Conservation (phyloP, 768 basidiomycete species). For the Strobilomyces dryophilus region DNA sequence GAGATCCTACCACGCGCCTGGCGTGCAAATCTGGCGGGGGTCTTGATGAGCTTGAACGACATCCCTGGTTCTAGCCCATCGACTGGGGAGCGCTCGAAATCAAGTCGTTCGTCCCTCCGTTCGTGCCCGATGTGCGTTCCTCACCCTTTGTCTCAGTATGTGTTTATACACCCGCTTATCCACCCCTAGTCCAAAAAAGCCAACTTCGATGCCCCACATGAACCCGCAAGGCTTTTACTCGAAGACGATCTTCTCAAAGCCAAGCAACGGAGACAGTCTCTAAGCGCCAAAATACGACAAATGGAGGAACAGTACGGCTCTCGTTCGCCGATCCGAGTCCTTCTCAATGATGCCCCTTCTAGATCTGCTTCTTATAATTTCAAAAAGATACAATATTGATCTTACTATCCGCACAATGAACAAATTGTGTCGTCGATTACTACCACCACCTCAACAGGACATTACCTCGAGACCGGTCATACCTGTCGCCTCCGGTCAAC, state of each 20-base stretch:
- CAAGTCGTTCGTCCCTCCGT: slow-evolving; percentile 74
- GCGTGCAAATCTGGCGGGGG: slow-evolving; percentile 83
- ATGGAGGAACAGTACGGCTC: slow-evolving; percentile 95
- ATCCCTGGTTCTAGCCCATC: slow-evolving; percentile 85
- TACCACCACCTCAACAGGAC: slow-evolving; percentile 60
- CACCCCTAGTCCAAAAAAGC: slow-evolving; percentile 86
- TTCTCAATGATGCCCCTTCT: slow-evolving; percentile 4
- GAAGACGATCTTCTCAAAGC: slow-evolving; percentile 98
- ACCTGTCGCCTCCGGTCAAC: slow-evolving; percentile 46
- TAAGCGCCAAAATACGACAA: slow-evolving; percentile 90
- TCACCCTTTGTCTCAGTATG: neutral
- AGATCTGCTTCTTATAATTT: slow-evolving; percentile 94
- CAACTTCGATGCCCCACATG: slow-evolving; percentile 98
- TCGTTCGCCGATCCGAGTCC: neutral
- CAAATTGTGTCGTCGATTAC: slow-evolving; percentile 58
- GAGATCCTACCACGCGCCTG: slow-evolving; percentile 78
- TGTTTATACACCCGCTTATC: slow-evolving; percentile 1
- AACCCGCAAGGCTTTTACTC: slow-evolving; percentile 89
- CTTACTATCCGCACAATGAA: slow-evolving; percentile 86
- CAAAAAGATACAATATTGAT: slow-evolving; percentile 84
- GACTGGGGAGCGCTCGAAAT: slow-evolving; percentile 86
- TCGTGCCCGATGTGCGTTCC: slow-evolving; percentile 77
- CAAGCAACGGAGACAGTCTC: slow-evolving; percentile 80
- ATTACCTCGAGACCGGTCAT: slow-evolving; percentile 73
- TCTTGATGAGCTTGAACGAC: slow-evolving; percentile 69